Evolutionary conservation across 2,329 filamentous ascomycete genomes (phyloP).

Genomic region (Hypoxylon sp.): DNA sequence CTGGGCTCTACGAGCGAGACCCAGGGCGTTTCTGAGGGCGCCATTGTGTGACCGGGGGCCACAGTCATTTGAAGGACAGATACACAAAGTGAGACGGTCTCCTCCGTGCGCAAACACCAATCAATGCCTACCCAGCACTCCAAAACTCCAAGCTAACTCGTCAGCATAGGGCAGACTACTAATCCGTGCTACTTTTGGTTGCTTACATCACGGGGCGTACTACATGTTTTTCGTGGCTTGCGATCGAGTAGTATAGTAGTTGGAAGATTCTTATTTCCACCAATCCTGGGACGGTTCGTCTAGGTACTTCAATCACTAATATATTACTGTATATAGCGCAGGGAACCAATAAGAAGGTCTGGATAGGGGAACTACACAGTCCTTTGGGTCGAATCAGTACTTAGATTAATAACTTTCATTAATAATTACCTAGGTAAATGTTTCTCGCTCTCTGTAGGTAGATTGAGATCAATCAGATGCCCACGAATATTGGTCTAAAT

Average conservation of each 20-base stretch:
- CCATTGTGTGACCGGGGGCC: not conserved
- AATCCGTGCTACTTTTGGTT: not conserved
- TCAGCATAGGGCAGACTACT: not conserved
- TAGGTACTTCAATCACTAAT: constrained; percentile 1
- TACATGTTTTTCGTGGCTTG: not conserved
- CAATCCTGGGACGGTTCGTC: not conserved
- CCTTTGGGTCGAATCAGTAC: not conserved
- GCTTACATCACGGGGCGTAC: not conserved
- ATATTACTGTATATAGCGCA: not conserved
- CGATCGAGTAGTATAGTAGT: not conserved
- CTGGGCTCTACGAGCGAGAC: not conserved
- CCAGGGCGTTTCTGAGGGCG: not conserved
- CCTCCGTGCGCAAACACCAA: not conserved
- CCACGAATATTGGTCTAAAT: too few species aligned
- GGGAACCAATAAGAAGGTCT: not conserved
- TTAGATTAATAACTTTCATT: not conserved
- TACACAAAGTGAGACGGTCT: not conserved
- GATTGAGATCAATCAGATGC: not conserved
- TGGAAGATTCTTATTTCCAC: too few species aligned
- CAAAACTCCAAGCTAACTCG: not conserved
- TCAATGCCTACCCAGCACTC: not conserved
- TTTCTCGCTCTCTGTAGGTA: not conserved
- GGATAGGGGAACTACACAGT: not conserved
- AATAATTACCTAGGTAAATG: not conserved
- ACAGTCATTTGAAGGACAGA: not conserved